Base-by-base conservation (phyloP, 192 early-diverging fungal genomes). In the Coemansia sp. region DNA sequence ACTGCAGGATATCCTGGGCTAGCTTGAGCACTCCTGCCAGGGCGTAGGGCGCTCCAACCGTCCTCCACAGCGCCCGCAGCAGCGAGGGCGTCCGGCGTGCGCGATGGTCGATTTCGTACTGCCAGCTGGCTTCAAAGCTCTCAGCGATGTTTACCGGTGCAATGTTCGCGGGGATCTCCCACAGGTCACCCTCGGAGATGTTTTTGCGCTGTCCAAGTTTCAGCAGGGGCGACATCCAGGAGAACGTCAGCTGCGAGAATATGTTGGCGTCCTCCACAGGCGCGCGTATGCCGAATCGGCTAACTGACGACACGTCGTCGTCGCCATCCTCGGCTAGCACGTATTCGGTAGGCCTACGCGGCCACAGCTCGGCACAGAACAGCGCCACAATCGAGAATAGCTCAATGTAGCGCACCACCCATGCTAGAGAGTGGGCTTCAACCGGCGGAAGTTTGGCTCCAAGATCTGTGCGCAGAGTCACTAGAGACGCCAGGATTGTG, bases 151-250 rank as follows among this genome's bases (percentile, higher is more conserved):
- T 67, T 3, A 60, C 69, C 12, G 95, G 87, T 27, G 84, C 73
- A 65, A 92, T 89, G 22, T 85, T 68, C 4, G 53, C 58, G 6
- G 86, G 74, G 51, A 96, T 75, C 24, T 77, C 73, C 89, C 89
- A 94, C 51, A 94, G 64, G 71, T 97, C 94, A 10, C 88, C 87
- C 70, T 86, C 82, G 2, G 77, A 82, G 22, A 96, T 76, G 38
- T 85, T 89, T 63, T 93, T 93, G 39, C 68, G 61, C 54, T 88
- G 87, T 8, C 94, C 94, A 20, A 90, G 77, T 41, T 86, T 86
- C 87, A 98, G 89, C 37, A 96, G 68, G 6, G 87, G 84, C 56
- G 91, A 87, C 87, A 98, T 91, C 96, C 96, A 98, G 36, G 88
- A 81, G 72, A 98, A 96, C 7, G 90, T 87, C 2, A 94, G 66